Conservation (phyloP, 202 grass and related monocot genomes). For the Panicum virgatum region DNA sequence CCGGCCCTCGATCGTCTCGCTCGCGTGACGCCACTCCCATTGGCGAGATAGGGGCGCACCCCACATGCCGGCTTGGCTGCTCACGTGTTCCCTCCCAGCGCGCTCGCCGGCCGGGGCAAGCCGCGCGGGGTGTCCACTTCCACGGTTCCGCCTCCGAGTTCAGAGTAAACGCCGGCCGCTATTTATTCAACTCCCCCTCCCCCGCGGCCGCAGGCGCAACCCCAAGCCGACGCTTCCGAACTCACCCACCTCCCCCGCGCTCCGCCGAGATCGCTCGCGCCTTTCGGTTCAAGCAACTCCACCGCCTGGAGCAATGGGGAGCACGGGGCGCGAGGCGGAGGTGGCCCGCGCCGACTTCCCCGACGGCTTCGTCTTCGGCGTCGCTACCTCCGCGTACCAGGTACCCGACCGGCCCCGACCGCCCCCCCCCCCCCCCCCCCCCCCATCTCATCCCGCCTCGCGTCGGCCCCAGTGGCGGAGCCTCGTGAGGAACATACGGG, state of each 20-base stretch:
- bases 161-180: background rate
- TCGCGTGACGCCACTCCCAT: background rate
- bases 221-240: background rate
- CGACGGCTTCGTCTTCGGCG: constrained; percentile 84
- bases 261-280: constrained; percentile 35
- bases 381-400: constrained; percentile 95
- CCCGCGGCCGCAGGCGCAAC: background rate
- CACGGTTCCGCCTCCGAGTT: background rate
- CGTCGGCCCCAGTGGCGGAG: too few relatives aligned
- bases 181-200: constrained; percentile 14
- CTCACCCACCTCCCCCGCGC: constrained; percentile 5
- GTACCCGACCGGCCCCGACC: background rate
- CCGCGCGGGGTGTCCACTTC: background rate
- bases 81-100: background rate
- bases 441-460: constrained; percentile 21
- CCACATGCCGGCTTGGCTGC: background rate
- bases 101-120: background rate
- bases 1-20: background rate
- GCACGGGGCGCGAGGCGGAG: constrained; percentile 33
- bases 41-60: background rate
- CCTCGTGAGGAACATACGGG: too few relatives aligned
- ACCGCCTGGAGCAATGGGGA: constrained; percentile 42
- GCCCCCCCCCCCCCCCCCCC: background rate
- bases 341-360: constrained; percentile 80
- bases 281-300: background rate